Base-by-base conservation (phyloP, 108 stramenopile species). In the Pseudonitzschia pungens region DNA sequence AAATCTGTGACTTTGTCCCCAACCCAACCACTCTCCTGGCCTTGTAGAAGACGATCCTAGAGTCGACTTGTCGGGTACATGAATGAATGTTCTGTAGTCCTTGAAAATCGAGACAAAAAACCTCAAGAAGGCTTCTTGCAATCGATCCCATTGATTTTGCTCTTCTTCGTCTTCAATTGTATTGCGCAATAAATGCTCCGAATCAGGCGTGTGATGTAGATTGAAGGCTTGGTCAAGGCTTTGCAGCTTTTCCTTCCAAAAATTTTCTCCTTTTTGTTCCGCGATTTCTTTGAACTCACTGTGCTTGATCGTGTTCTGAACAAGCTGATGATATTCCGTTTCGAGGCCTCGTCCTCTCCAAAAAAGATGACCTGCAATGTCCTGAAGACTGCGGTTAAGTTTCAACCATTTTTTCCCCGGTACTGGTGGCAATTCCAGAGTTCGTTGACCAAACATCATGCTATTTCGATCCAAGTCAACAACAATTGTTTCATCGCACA, bases 41-140 rank as follows among this genome's bases (percentile, higher is more conserved):
- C 11, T 51, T 21, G 42, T 59, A 43, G 43, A 33, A 24, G 28
- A 45, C 44, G 67, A 59, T 55, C 24, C 15, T 20, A 29, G 29
- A n/a, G 67, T 53, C 27, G 59, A 31, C 52, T 26, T 55, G n/a
- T 74, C 68, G 32, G 84, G 84, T 56, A 74, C 69, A 16, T 65
- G 55, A 41, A 95, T 68, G 53, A 79, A 95, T 68, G 86, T 86
- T 26, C 92, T 76, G 52, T 96, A 96, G 69, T 93, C 88, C 75
- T 89, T 88, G 28, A 96, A 70, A 63, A 93, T 69, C 0, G 93
- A 83, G 18, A 91, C 91, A 68, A 90, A 96, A 68, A 96, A 95
- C 41, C 92, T 78, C 28, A 95, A 72, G 71, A 96, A 96, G 12
- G 92, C 87, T 71, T 96, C 95, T 78, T 96, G 95, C n/a, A 92